Evolutionary conservation across 2,329 filamentous ascomycete species (phyloP).

Genomic region (Pezicula radicicola): DNA sequence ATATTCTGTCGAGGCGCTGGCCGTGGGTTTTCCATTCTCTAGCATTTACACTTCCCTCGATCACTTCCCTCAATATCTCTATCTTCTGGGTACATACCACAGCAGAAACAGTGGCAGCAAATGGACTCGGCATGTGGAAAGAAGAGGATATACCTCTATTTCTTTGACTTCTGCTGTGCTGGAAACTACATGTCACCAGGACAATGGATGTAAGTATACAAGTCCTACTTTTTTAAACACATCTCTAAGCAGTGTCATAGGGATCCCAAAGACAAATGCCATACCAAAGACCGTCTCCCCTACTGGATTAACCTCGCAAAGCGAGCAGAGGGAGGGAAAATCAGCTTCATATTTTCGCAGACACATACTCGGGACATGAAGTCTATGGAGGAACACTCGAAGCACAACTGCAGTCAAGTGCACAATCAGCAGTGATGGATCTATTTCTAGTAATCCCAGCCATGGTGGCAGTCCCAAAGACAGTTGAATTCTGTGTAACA

Average conservation of each 20-base stretch:
- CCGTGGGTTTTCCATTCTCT: no score
- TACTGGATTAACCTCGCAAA: neutral
- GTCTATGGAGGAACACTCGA: neutral
- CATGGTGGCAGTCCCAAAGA: constrained; percentile 64
- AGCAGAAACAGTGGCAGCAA: neutral
- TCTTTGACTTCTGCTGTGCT: neutral
- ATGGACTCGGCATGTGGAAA: neutral
- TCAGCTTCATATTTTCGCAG: neutral
- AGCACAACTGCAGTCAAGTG: neutral
- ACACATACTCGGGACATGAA: neutral
- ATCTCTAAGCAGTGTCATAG: neutral
- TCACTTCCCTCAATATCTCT: no score
- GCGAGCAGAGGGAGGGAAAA: neutral
- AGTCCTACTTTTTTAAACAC: neutral
- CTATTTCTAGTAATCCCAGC: constrained; percentile 58
- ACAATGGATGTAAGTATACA: neutral
- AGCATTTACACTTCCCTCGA: no score
- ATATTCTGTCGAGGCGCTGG: no score
- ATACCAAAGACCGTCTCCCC: neutral
- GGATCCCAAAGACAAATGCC: neutral
- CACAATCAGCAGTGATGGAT: constrained; percentile 27
- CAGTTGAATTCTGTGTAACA: constrained; percentile 62
- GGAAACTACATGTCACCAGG: neutral
- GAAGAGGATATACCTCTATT: neutral
- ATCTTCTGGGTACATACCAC: no score